Evolutionary conservation across 2,329 filamentous ascomycete genomes (phyloP).

Genomic region (Aureobasidium zeae): DNA sequence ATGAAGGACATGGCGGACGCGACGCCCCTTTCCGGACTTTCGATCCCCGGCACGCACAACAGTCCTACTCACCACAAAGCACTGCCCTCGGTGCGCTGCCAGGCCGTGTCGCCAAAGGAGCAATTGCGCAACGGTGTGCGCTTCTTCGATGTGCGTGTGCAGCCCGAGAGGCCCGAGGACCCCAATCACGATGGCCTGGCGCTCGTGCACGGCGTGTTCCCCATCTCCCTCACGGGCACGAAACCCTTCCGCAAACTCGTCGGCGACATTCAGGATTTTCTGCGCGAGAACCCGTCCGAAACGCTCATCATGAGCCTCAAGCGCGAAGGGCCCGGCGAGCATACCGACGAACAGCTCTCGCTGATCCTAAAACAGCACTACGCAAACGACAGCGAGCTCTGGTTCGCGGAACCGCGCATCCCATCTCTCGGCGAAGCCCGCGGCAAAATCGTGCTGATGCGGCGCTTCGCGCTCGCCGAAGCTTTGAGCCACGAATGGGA

Average conservation of each 20-base stretch:
- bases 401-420: conserved; percentile 70
- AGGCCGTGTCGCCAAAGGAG: conserved; percentile 64
- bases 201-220: conserved; percentile 85
- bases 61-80: conserved; percentile 76
- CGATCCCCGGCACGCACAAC: conserved; percentile 93
- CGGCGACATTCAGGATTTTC: conserved; percentile 57
- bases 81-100: conserved; percentile 86
- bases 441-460: conserved; percentile 73
- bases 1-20: conserved; percentile 67
- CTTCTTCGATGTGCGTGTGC: conserved; percentile 86
- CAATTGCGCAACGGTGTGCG: conserved; percentile 87
- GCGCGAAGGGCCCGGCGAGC: conserved; percentile 74
- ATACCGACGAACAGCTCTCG: conserved; percentile 69
- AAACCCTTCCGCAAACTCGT: conserved; percentile 72
- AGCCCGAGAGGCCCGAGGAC: conserved; percentile 50
- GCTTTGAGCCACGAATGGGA: conserved; percentile 28
- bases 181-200: conserved; percentile 54
- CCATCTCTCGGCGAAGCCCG: conserved; percentile 70
- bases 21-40: conserved; percentile 67
- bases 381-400: conserved; percentile 47
- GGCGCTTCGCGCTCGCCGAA: conserved; percentile 57
- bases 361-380: conserved; percentile 67
- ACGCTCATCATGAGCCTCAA: conserved; percentile 81
- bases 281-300: conserved; percentile 69
- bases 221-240: conserved; percentile 70